phyloP scores from a whole-genome alignment of 2,329 filamentous ascomycete species.

The Gaeumannomyces sp. region DNA sequence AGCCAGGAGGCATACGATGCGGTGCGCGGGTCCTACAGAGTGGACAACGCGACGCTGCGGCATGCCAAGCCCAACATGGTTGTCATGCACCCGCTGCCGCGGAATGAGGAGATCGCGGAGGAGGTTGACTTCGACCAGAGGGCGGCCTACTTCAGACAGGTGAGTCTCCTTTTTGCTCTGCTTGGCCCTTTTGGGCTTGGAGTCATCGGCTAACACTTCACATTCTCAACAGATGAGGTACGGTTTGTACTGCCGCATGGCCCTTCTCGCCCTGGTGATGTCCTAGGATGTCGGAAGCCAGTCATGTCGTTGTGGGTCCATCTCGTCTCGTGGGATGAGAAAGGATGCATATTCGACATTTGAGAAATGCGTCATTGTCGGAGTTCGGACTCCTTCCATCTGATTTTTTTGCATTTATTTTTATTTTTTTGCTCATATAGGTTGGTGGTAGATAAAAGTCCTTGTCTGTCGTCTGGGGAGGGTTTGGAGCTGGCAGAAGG shows the following conservation, averaged over 20 bases:
- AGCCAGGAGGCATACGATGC: constrained; percentile 73
- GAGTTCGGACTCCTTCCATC: neutral
- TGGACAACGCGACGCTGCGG: constrained; percentile 86
- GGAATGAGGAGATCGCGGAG: constrained; percentile 88
- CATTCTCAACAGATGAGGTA: constrained; percentile 74
- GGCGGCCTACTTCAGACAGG: constrained; percentile 98
- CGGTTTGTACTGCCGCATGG: constrained; percentile 97
- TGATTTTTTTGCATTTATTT: constrained; percentile 6
- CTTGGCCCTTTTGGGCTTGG: neutral
- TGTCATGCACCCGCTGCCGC: constrained; percentile 89
- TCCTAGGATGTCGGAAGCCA: constrained; percentile 23
- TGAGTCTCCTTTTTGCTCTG: constrained; percentile 42
- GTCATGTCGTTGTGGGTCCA: neutral
- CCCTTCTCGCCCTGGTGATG: constrained; percentile 90
- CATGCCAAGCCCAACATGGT: constrained; percentile 89
- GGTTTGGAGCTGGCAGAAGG: neutral
- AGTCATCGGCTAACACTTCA: constrained; percentile 33
- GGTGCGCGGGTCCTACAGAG: constrained; percentile 81
- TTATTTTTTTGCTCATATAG: neutral
- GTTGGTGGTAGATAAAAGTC: neutral
- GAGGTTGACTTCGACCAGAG: constrained; percentile 97
- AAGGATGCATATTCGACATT: neutral
- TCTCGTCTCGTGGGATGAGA: neutral
- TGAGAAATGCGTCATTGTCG: neutral
- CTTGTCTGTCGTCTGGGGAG: neutral